These are phyloP conservation scores for Acer yangbiense DNA, from an alignment of 345 rosid species.

Conservation along the genomic window DNA sequence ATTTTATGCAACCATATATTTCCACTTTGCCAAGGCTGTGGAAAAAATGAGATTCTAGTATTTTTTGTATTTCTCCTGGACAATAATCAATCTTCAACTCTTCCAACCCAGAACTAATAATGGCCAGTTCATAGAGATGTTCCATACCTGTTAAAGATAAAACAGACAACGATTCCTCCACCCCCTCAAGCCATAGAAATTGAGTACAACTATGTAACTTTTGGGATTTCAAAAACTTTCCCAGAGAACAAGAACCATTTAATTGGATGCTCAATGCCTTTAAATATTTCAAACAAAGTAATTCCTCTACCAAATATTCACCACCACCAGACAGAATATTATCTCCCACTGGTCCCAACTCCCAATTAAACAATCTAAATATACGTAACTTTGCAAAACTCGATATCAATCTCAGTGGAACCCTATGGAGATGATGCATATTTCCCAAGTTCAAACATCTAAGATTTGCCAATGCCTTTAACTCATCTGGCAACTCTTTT, in stretches of 20 bases:
- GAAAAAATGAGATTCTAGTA: too few species aligned
- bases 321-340: neutral
- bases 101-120: too few species aligned
- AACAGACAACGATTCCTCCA: too few species aligned
- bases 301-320: neutral
- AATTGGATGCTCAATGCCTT: neutral
- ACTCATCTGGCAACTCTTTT: neutral
- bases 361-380: too few species aligned
- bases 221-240: neutral
- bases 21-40: too few species aligned
- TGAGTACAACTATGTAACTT: neutral
- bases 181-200: too few species aligned
- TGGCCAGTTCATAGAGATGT: too few species aligned
- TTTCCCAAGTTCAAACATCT: neutral
- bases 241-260: neutral
- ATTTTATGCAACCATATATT: too few species aligned
- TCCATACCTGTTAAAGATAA: too few species aligned
- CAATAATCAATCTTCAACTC: too few species aligned
- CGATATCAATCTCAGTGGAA: neutral
- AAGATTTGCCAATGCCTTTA: neutral
- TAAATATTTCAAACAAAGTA: conserved; percentile 11
- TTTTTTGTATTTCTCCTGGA: too few species aligned
- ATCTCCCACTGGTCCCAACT: too few species aligned
- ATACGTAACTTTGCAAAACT: neutral
- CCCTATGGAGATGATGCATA: neutral